Evolutionary conservation across 805 yeast species (phyloP).

Genomic region (Wickerhamomyces chaumierensis): DNA sequence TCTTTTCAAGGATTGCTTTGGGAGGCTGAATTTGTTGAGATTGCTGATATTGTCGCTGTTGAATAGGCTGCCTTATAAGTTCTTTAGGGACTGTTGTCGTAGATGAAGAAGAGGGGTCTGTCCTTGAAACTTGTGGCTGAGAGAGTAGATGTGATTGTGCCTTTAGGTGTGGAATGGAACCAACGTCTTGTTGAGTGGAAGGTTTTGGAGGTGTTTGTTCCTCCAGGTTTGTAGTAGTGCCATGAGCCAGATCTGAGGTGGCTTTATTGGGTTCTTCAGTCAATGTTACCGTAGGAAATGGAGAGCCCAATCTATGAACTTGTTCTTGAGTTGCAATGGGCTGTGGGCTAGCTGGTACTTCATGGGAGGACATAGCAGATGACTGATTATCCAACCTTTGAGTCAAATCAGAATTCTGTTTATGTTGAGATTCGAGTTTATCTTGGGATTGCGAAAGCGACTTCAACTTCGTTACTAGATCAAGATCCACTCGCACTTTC

Average conservation of each 20-base stretch:
- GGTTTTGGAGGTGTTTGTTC: not conserved
- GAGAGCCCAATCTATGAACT: no score
- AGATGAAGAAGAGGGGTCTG: not conserved
- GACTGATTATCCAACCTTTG: no score
- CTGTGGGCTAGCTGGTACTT: no score
- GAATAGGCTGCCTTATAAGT: not conserved
- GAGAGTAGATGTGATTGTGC: not conserved
- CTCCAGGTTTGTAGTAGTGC: not conserved
- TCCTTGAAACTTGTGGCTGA: not conserved
- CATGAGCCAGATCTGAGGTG: no score
- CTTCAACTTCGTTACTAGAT: not conserved
- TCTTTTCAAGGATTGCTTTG: not conserved
- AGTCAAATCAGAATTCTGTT: no score
- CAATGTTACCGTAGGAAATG: no score
- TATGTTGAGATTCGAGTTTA: not conserved
- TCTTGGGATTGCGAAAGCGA: not conserved
- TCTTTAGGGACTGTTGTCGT: no score
- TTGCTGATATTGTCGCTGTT: not conserved
- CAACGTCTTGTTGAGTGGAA: not conserved
- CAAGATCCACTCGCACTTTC: not conserved
- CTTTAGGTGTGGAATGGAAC: not conserved
- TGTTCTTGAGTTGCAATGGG: no score
- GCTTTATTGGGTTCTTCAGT: no score
- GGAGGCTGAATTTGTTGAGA: not conserved
- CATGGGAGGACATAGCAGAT: no score